Evolutionary conservation across 306 rosid species (phyloP).

Genomic region (Trichosanthes cucumerina): DNA sequence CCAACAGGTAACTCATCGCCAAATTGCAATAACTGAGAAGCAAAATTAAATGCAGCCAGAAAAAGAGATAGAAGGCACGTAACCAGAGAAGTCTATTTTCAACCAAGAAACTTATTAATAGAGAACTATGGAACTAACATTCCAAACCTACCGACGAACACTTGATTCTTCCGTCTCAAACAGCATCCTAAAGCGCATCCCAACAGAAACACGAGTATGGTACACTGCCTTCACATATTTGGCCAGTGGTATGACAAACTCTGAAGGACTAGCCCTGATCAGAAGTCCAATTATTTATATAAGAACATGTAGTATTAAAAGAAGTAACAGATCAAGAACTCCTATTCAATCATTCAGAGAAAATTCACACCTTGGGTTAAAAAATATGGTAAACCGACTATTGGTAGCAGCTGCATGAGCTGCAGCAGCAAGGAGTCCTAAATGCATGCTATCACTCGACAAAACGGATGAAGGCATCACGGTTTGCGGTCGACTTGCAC

Average conservation of each 20-base stretch:
- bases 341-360: background rate
- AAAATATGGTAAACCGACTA: conserved; percentile 93
- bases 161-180: conserved; percentile 99
- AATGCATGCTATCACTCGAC: conserved; percentile 98
- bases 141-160: conserved; percentile 70
- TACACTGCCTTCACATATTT: conserved; percentile 91
- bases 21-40: background rate
- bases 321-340: background rate
- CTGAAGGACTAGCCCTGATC: conserved; percentile 93
- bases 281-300: background rate
- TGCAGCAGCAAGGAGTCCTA: conserved; percentile 99
- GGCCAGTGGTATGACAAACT: conserved; percentile 81
- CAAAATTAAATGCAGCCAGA: background rate
- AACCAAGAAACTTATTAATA: background rate
- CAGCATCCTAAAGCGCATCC: conserved; percentile 96
- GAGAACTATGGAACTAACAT: conserved; percentile 5
- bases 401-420: conserved; percentile 98
- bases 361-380: conserved; percentile 70
- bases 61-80: background rate
- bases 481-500: conserved; percentile 89
- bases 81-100: background rate
- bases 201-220: conserved; percentile 96
- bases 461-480: conserved; percentile 98
- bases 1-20: background rate
- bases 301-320: background rate